Evolutionary conservation across 1,284 basidiomycete species (phyloP), one percentile per base, ranked within the genome.

Genomic region (Leccinum pallidistipes): DNA sequence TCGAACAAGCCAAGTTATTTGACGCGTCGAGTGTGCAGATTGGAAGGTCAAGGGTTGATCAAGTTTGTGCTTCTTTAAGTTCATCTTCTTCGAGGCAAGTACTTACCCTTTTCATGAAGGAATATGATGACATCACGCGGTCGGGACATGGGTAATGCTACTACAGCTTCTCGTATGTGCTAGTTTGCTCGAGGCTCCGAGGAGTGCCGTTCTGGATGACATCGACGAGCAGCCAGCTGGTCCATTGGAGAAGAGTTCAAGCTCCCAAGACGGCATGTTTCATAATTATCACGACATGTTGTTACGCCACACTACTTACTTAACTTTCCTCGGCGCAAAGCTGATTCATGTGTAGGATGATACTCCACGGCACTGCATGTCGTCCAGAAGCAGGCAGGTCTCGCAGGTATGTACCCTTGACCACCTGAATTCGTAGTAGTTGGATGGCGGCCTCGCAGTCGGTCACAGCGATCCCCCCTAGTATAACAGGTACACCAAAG

Each of bases 391-490:
- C 76, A 81, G 56, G 1, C 76, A 81, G 56, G 62, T 80, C 29
- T 21, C 18, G 43, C 18, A 45, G 43, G 65, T 79, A 7, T 84
- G 83, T 63, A 81, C 74, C 12, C 63, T 80, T 5, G 86, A 90
- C 16, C 87, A 87, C 45, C 11, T n/a, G 45, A 9, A 73, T 88
- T 29, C 83, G 86, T 18, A 78, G 84, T 36, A 5, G 2, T 6
- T 77, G 87, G 34, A 90, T 86, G 3, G 86, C 82, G 0, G 45
- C 80, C 89, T 7, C 85, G 2, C 21, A 21, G 21, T 24, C 24
- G 24, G 90, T 71, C 66, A 84, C 11, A 86, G 87, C 16, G 88
- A 88, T 40, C 64, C 88, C 6, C 71, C 90, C 51, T 86, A 80
- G 3, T 27, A 29, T 71, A 86, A 85, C 66, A 87, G 88, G 3